A percentile compares a stretch with the other conserved stretches of the same genome.
Evolutionary conservation across 805 yeast genomes (phyloP).

Genomic region (Ogataea nakhonphanomensis): DNA sequence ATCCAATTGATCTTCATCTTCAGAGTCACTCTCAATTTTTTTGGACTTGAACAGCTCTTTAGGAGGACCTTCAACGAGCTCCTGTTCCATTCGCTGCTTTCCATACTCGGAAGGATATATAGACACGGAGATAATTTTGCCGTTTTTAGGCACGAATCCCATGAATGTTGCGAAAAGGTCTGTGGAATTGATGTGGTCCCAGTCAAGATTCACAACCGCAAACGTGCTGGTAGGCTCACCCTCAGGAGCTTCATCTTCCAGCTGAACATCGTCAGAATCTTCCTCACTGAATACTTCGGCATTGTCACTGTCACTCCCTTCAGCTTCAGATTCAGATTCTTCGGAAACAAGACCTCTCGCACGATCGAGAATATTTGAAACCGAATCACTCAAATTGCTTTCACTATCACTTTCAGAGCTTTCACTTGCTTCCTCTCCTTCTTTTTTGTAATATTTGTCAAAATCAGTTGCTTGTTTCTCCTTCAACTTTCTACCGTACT

Average conservation of each 20-base stretch:
- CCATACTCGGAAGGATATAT: slow-evolving; percentile 92
- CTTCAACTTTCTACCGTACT: slow-evolving; percentile 76
- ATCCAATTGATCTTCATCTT: slow-evolving; percentile 37
- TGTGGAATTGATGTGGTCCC: slow-evolving; percentile 90
- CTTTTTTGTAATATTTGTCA: slow-evolving; percentile 58
- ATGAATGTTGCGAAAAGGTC: slow-evolving; percentile 87
- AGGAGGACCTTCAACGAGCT: slow-evolving; percentile 91
- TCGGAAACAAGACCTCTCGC: slow-evolving; percentile 61
- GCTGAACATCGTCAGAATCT: slow-evolving; percentile 38
- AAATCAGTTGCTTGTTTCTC: slow-evolving; percentile 46
- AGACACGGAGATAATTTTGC: slow-evolving; percentile 61
- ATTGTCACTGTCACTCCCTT: slow-evolving; percentile 18
- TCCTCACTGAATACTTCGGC: slow-evolving; percentile 36
- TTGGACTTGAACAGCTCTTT: slow-evolving; percentile 65
- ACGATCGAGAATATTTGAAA: slow-evolving; percentile 27
- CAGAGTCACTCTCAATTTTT: slow-evolving; percentile 37
- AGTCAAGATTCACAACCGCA: slow-evolving; percentile 94
- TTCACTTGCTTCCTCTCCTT: slow-evolving; percentile 42
- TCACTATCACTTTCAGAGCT: slow-evolving; percentile 47
- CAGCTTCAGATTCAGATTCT: slow-evolving; percentile 41
- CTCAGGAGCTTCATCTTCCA: slow-evolving; percentile 56
- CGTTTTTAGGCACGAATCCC: slow-evolving; percentile 77
- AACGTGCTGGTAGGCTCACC: slow-evolving; percentile 81
- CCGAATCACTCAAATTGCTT: slow-evolving; percentile 33
- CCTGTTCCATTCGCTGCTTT: slow-evolving; percentile 83